Conservation (phyloP, 805 yeast species). For the Cyberlindnera misumaiensis region DNA sequence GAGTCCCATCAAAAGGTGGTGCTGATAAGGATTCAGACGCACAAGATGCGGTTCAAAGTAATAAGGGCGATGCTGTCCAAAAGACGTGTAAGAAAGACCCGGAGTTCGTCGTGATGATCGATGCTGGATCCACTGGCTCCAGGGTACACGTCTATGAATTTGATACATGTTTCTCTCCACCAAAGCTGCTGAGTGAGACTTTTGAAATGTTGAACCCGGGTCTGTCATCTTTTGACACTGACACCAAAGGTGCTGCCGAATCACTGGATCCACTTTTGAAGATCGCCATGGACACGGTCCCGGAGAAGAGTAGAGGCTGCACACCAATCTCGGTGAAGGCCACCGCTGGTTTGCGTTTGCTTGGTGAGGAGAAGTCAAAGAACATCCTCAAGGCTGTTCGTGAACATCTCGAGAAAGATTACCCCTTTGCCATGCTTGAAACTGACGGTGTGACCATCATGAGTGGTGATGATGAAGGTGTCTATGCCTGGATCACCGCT, state of each 20-base stretch:
- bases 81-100: constrained; percentile 34
- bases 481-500: constrained; percentile 97
- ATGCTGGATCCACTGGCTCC: constrained; percentile 97
- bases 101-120: constrained; percentile 87
- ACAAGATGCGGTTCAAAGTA: constrained; percentile 7
- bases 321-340: constrained; percentile 97
- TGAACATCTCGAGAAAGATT: constrained; percentile 64
- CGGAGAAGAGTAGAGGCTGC: constrained; percentile 64
- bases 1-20: constrained; percentile 23
- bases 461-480: constrained; percentile 98
- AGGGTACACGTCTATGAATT: constrained; percentile 92
- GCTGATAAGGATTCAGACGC: constrained; percentile 6
- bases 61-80: constrained; percentile 10
- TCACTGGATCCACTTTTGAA: constrained; percentile 80
- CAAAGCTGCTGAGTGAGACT: constrained; percentile 68
- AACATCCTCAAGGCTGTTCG: constrained; percentile 74
- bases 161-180: constrained; percentile 81
- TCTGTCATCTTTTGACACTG: constrained; percentile 75
- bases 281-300: constrained; percentile 70
- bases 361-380: constrained; percentile 69
- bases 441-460: constrained; percentile 86
- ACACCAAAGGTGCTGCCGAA: constrained; percentile 79
- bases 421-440: constrained; percentile 87
- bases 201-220: constrained; percentile 93
- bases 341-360: constrained; percentile 88